A percentile compares a stretch with the other conserved stretches of the same genome.
Evolutionary conservation across 345 rosid species (phyloP).

Genomic region (sweet orange (Citrus sinensis)): DNA sequence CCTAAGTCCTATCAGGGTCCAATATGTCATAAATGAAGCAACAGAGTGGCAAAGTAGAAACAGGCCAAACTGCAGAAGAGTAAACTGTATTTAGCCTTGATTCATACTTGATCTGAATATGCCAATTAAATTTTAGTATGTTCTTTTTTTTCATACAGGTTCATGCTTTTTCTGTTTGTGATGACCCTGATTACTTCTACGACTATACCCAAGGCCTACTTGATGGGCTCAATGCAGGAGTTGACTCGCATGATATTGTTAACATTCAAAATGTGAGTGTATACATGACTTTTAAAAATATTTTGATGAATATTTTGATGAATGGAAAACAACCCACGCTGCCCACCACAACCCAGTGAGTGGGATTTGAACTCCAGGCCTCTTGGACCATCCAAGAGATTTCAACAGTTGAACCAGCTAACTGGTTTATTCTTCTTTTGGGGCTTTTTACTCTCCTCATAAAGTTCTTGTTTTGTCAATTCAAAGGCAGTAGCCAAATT

Average conservation of each 20-base stretch:
- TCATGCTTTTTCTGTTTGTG: slow-evolving; percentile 91
- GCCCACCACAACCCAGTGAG: neutral
- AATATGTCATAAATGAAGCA: neutral
- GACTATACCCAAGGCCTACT: slow-evolving; percentile 77
- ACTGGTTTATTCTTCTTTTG: neutral
- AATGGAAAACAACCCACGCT: neutral
- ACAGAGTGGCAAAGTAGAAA: neutral
- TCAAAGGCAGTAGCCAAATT: neutral
- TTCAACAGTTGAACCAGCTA: neutral
- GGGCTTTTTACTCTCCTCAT: no score
- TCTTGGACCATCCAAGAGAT: neutral
- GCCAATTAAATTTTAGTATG: slow-evolving; percentile 4
- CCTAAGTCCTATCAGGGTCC: no score
- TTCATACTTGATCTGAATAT: neutral
- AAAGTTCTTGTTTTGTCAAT: no score
- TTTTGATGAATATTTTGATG: no score
- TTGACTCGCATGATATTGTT: slow-evolving; percentile 60
- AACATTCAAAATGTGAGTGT: slow-evolving; percentile 67
- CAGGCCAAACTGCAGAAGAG: neutral
- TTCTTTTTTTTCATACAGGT: slow-evolving; percentile 44
- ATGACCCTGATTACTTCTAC: slow-evolving; percentile 88
- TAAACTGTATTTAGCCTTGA: neutral
- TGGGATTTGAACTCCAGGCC: neutral
- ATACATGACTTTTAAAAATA: neutral
- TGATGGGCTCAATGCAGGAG: slow-evolving; percentile 81